Base-by-base conservation (phyloP, 75 land plant genomes). In the Selaginella tamariscina region DNA sequence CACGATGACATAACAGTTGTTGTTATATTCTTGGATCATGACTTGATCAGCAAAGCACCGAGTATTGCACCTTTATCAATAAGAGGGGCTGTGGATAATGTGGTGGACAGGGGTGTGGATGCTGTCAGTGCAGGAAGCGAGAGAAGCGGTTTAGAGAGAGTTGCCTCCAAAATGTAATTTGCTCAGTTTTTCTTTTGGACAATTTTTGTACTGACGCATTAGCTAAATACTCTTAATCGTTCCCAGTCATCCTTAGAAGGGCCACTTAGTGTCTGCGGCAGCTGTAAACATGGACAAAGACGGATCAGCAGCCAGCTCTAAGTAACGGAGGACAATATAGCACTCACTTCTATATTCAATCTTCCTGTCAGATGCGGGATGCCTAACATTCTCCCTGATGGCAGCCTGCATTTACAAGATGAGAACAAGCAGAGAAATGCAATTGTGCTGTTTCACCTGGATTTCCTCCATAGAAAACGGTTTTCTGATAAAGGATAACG, bases 1-100 rank as follows among this genome's bases (percentile, higher is more conserved):
- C 87, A 85, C 32, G 90, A 87, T 72, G 90, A 87, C 71, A 85
- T 87, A 24, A 82, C 85, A 1, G 84, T 85, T 11, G 68, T 85
- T 24, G 88, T 82, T 54, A 80, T 82, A 24, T 82, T 75, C 60
- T 70, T 85, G 15, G 85, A 82, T 68, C 72, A 76, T 29, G 65
- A 80, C 56, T 77, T 75, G 13, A 71, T 74, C 39, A 74, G 76
- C 68, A 73, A 68, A 39, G 49, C 11, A 15, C 11, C 49, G 49
- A 39, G 49, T 15, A 39, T 39, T 39, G 15, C 11, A 5, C 49
- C 49, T 15, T 5, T 39, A 15, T 39, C 49, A 39, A 39, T 39
- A 39, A 39, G 49, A 39, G 49, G 49, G 11, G 49, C 11, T 39
- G 49, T 39, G 49, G 49, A 39, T 39, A n/a, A n/a, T n/a, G n/a